Conservation (phyloP, 176 grass and related monocot species). For the Bonia amplexicaulis region DNA sequence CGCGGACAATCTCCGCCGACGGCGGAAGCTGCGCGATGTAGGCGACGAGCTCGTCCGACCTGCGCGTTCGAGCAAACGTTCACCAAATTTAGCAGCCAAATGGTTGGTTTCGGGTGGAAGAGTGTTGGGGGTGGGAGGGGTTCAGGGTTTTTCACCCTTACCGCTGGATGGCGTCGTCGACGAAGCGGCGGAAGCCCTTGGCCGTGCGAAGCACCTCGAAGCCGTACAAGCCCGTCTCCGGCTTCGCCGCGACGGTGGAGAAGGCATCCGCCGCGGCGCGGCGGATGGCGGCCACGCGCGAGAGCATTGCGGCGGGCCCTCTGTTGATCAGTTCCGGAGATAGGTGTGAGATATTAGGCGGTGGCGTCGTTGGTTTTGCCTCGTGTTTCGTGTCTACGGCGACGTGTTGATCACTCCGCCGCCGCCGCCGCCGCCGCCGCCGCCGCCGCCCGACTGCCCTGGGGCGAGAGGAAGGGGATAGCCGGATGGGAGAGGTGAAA, state of each 20-base stretch:
- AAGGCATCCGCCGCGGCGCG: constrained; percentile 20
- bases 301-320: constrained; percentile 18
- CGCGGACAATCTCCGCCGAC: constrained; percentile 54
- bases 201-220: constrained; percentile 63
- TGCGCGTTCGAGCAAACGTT: constrained; percentile 26
- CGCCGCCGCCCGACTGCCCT: not conserved
- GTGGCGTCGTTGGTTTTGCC: not conserved
- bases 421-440: not conserved
- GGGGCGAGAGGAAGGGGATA: not conserved
- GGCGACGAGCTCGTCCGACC: constrained; percentile 72
- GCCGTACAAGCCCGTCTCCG: constrained; percentile 64
- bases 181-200: constrained; percentile 85
- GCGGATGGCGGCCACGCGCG: constrained; percentile 25
- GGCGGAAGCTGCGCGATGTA: constrained; percentile 54
- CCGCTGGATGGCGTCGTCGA: constrained; percentile 76
- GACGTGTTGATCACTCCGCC: not conserved
- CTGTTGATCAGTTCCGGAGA: not conserved
- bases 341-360: not conserved
- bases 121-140: not conserved
- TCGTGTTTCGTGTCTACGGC: not conserved
- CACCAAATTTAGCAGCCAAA: not conserved
- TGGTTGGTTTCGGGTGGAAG: not conserved
- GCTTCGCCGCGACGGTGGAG: constrained; percentile 23
- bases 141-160: not conserved
- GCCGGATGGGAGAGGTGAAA: not conserved